Evolutionary conservation across 176 grass and related monocot species (phyloP).

Genomic region (Oryza meyeriana): DNA sequence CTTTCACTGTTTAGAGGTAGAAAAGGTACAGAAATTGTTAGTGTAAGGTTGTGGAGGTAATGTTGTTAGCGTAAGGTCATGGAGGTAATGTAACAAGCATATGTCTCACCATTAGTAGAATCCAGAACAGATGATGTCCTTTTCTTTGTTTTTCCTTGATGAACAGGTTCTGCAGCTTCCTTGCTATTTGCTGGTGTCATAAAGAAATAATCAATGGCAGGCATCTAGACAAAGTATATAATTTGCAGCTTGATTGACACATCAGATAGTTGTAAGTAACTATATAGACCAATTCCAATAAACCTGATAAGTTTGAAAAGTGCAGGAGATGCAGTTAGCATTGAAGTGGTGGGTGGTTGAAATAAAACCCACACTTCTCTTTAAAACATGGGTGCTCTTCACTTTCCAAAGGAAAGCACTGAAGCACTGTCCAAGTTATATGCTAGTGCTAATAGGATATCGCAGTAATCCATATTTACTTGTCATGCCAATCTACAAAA

Average conservation of each 20-base stretch:
- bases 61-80: neutral
- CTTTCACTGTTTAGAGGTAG: conserved; percentile 7
- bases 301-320: neutral
- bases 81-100: neutral
- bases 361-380: neutral
- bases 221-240: conserved; percentile 13
- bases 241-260: neutral
- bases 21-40: neutral
- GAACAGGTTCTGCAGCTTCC: conserved; percentile 25
- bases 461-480: neutral
- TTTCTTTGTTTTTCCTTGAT: conserved; percentile 53
- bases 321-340: neutral
- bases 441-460: neutral
- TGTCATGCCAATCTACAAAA: neutral
- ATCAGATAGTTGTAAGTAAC: neutral
- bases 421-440: neutral
- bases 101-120: conserved; percentile 48
- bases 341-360: neutral
- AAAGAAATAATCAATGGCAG: conserved; percentile 25
- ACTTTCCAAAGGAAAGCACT: neutral
- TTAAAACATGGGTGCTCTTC: neutral
- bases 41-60: neutral
- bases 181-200: conserved; percentile 31
- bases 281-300: neutral
- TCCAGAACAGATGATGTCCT: conserved; percentile 50